Evolutionary conservation across 1,139 yeast genomes (phyloP), one percentile per base, ranked within the genome.

Genomic region (Protomyces pachydermus): DNA sequence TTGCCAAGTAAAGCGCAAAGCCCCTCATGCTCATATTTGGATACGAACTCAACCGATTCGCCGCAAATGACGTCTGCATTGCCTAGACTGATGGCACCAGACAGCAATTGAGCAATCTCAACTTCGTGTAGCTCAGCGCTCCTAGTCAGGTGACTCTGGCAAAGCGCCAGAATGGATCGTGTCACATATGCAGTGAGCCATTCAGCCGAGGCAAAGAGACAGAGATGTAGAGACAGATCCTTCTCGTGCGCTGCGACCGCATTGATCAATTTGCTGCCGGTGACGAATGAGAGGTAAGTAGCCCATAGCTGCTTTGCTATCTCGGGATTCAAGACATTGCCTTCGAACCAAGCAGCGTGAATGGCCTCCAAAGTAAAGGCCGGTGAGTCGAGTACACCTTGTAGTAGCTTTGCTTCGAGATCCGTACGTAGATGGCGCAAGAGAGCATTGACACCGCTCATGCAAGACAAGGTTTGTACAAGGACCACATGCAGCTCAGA

Each of bases 381-480:
- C 14, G 28, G 20, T 34, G 46, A 45, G 2, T 14, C 20, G 45
- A 51, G 45, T 3, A 58, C 56, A 16, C 23, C 1, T 25, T 58
- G 56, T 14, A 58, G 52, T 10, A 52, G n/a, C 12, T 10, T 25
- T 12, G 28, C 25, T 39, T 23, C 18, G 10, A 28, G 1, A 2
- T 25, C 42, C 9, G 34, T 18, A 8, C 35, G 28, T 18, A 48
- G 18, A 9, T 28, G 45, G 32, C 32, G 28, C 23, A 52, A 16
- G 8, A 58, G 45, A 3, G 62, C 62, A 58, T 52, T 28, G 51
- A 58, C 18, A 16, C 62, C 62, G 6, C 56, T 16, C 39, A 58
- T 14, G 3, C 56, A 58, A 14, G 62, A 46, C 12, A 58, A 35
- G 3, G 56, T 25, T 16, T 34, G 16, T 3, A 51, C 18, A 10